A percentile compares a stretch with the other conserved stretches of the same genome.
Evolutionary conservation across 306 rosid genomes (phyloP).

Genomic region (Fragaria vesca): DNA sequence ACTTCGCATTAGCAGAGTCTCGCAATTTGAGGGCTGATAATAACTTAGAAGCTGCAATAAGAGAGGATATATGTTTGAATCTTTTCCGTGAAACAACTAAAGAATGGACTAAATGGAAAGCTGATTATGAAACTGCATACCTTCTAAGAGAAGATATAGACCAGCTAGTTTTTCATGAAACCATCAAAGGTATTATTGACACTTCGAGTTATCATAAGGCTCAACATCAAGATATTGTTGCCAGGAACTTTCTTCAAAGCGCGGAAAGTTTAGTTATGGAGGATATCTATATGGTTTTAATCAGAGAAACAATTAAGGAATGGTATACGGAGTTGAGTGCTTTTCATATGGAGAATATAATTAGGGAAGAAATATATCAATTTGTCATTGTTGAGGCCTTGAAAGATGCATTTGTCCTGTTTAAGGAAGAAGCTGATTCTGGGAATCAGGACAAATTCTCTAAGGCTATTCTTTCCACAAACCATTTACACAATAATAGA

Average conservation of each 20-base stretch:
- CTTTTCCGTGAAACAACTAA: slow-evolving; percentile 32
- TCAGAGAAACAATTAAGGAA: slow-evolving; percentile 39
- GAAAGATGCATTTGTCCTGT: slow-evolving; percentile 30
- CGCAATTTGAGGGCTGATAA: slow-evolving; percentile 12
- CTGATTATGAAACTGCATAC: slow-evolving; percentile 22
- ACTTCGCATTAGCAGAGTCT: slow-evolving; percentile 18
- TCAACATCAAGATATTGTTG: slow-evolving; percentile 19
- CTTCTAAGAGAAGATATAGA: slow-evolving; percentile 35
- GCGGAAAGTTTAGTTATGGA: slow-evolving; percentile 37
- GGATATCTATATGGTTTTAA: slow-evolving; percentile 45
- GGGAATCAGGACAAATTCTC: slow-evolving; percentile 20
- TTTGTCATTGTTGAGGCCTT: slow-evolving; percentile 39
- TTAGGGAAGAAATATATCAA: slow-evolving; percentile 40
- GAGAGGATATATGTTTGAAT: slow-evolving; percentile 38
- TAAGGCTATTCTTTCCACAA: slow-evolving; percentile 9
- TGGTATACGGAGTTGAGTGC: slow-evolving; percentile 42
- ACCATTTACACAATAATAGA: slow-evolving; percentile 16
- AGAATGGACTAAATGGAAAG: slow-evolving; percentile 39
- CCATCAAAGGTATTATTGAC: slow-evolving; percentile 26
- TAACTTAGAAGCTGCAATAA: slow-evolving; percentile 27
- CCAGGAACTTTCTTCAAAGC: not conserved
- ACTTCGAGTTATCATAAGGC: slow-evolving; percentile 15
- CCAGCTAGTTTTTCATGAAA: slow-evolving; percentile 38
- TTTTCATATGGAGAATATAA: slow-evolving; percentile 29
- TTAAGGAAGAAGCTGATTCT: slow-evolving; percentile 26